Evolutionary conservation across 148 eudicot genomes (phyloP), one percentile per base, ranked within the genome.

Genomic region (Diospyros lotus): DNA sequence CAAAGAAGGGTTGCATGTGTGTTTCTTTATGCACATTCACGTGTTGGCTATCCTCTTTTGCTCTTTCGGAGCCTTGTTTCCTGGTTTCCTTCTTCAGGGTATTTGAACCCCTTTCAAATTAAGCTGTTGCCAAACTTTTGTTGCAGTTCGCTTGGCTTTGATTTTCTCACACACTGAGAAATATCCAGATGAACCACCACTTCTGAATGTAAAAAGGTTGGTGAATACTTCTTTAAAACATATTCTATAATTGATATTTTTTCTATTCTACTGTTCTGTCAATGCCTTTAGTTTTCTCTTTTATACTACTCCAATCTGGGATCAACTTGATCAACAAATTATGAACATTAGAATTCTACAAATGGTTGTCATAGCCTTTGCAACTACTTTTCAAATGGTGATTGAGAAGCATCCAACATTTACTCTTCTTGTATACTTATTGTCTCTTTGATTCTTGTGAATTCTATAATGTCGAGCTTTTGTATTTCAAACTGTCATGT

Each of bases 181-280:
- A 7, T 95, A 95, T 85, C 99, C 99, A 2, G 99, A 95, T 80
- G 99, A 95, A 79, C 94, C 94, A 55, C 99, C 99, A 11, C 83
- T 95, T 82, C 77, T 95, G 82, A 87, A 84, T 82, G 89, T 95
- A 59, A 86, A 71, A 83, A 92, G 97, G 99, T 95, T 72, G 69
- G 84, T 77, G 46, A 3, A n/a, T 68, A 53, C 68, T n/a, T 73
- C 67, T 64, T 55, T 70, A 38, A 28, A 28, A 28, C 28, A 28
- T 28, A 28, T 28, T 28, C 28, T 28, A 28, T 28, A 28, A 28
- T 28, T 28, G 17, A 45, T 28, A 41, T 73, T 72, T 43, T 72
- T 42, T n/a, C 46, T 8, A 18, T 45, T 28, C 28, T 12, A 3
- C 3, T 60, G 14, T 38, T 7, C 44, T 53, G 58, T 64, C 43